phyloP scores from a whole-genome alignment of 139 green algal species.

The Chlorella sp. region DNA sequence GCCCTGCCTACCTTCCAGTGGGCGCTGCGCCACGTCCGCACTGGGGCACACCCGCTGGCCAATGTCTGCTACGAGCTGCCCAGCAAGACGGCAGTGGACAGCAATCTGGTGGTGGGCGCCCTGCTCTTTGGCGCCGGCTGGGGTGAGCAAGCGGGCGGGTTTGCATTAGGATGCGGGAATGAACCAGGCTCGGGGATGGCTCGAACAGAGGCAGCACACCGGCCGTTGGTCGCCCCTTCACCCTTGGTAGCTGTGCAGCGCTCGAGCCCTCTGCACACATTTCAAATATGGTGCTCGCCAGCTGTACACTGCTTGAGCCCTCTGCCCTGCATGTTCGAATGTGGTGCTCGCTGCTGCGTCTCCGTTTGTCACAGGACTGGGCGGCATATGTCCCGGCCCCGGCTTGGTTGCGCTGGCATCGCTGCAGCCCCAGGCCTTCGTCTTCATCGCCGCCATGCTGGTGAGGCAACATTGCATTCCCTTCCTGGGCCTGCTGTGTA shows the following conservation, averaged over 20 bases:
- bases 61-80: conserved; percentile 56
- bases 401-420: conserved; percentile 56
- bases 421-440: conserved; percentile 37
- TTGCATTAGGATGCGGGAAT: not conserved
- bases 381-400: conserved; percentile 81
- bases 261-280: too few relatives aligned
- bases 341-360: not conserved
- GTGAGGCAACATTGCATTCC: too few relatives aligned
- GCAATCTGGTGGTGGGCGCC: conserved; percentile 66
- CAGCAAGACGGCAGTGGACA: conserved; percentile 56
- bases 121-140: conserved; percentile 78
- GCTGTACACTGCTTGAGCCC: too few relatives aligned
- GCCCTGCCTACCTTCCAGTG: conserved; percentile 55
- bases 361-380: conserved; percentile 3
- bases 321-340: not conserved
- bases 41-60: not conserved
- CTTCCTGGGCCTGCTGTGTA: too few relatives aligned
- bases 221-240: too few relatives aligned
- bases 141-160: not conserved
- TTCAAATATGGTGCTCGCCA: too few relatives aligned
- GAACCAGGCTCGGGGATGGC: too few relatives aligned
- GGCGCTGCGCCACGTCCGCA: conserved; percentile 10
- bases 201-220: too few relatives aligned
- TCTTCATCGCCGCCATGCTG: conserved; percentile 24
- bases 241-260: too few relatives aligned